Evolutionary conservation across 345 rosid species (phyloP).

Genomic region (Euphorbia pulcherrima): DNA sequence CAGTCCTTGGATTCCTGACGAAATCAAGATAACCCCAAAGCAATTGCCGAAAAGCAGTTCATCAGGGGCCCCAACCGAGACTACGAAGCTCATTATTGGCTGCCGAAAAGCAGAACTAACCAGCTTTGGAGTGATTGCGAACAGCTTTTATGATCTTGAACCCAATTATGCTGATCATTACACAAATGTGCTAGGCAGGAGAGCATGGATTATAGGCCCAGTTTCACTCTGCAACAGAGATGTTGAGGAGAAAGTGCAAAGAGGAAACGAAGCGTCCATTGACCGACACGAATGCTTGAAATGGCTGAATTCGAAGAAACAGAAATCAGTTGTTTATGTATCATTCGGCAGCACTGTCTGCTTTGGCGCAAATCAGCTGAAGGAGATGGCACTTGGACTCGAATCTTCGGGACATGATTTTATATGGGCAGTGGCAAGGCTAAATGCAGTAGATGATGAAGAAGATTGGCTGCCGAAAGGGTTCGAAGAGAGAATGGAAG

Average conservation of each 20-base stretch:
- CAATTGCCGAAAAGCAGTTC: slow-evolving; percentile 22
- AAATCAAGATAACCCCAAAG: slow-evolving; percentile 20
- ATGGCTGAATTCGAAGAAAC: slow-evolving; percentile 40
- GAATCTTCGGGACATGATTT: slow-evolving; percentile 40
- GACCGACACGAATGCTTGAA: slow-evolving; percentile 33
- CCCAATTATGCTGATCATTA: slow-evolving; percentile 34
- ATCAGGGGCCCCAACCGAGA: not conserved
- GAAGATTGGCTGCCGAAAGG: slow-evolving; percentile 36
- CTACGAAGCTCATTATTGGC: not conserved
- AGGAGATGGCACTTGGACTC: slow-evolving; percentile 39
- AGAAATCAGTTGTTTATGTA: slow-evolving; percentile 42
- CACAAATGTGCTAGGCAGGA: slow-evolving; percentile 17
- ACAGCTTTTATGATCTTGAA: slow-evolving; percentile 49
- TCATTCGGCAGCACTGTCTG: slow-evolving; percentile 36
- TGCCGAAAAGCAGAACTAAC: not conserved
- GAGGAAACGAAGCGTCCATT: slow-evolving; percentile 22
- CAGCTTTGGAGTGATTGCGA: slow-evolving; percentile 6
- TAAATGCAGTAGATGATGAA: slow-evolving; percentile 19
- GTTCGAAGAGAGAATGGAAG: slow-evolving; percentile 15
- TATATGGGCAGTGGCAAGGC: slow-evolving; percentile 41
- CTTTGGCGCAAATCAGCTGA: slow-evolving; percentile 29
- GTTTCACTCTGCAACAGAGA: slow-evolving; percentile 27
- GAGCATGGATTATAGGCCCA: slow-evolving; percentile 43
- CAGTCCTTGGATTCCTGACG: not conserved
- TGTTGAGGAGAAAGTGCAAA: slow-evolving; percentile 8